These are phyloP conservation scores for Vaccinium macrocarpon DNA, from an alignment of 148 eudicot genomes.

Conservation along the genomic window DNA sequence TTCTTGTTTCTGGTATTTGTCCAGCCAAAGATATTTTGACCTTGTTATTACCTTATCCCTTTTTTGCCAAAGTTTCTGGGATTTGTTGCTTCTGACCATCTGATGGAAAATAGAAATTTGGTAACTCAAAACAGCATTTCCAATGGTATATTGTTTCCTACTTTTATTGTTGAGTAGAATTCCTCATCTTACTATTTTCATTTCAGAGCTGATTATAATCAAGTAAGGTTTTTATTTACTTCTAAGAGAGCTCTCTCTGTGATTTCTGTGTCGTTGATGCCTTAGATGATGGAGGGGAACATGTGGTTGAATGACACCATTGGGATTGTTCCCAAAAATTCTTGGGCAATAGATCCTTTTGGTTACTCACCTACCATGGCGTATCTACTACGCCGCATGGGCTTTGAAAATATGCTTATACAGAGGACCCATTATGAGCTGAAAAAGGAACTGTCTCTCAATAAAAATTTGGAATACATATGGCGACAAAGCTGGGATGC, in stretches of 20 bases:
- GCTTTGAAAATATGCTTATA: constrained; percentile 98
- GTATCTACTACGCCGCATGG: constrained; percentile 98
- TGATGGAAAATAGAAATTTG: neutral
- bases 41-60: neutral
- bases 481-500: constrained; percentile 99
- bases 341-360: constrained; percentile 99
- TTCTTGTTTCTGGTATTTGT: neutral
- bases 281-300: constrained; percentile 93
- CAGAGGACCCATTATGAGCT: constrained; percentile 98
- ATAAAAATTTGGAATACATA: constrained; percentile 77
- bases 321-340: constrained; percentile 88
- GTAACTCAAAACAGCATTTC: neutral
- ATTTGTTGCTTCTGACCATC: neutral
- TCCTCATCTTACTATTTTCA: neutral
- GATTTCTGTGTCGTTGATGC: constrained; percentile 17
- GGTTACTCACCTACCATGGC: constrained; percentile 99
- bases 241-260: neutral
- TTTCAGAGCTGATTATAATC: neutral
- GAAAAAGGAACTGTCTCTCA: constrained; percentile 83
- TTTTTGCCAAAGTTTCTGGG: neutral
- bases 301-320: constrained; percentile 96
- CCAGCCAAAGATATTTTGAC: neutral
- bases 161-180: neutral
- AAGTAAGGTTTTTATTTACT: neutral
- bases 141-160: neutral